phyloP scores from a whole-genome alignment of 805 yeast species.

The Ascoidea rubescens region DNA sequence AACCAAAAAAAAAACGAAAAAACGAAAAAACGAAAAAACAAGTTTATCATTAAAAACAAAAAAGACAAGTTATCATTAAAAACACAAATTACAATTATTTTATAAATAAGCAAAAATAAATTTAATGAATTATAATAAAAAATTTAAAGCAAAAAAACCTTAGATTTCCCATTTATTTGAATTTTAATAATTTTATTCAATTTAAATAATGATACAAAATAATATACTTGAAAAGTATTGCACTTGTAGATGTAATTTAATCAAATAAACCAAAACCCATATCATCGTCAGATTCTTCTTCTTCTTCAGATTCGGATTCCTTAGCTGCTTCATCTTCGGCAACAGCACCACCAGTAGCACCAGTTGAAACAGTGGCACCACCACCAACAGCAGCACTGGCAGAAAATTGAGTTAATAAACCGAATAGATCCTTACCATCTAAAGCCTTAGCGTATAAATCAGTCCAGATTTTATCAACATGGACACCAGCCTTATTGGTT shows the following conservation, averaged over 20 bases:
- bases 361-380: conserved; percentile 31
- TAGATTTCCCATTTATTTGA: too few relatives aligned
- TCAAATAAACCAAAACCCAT: conserved; percentile 95
- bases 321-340: conserved; percentile 48
- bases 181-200: too few relatives aligned
- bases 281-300: conserved; percentile 57
- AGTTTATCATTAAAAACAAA: too few relatives aligned
- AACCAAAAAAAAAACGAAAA: too few relatives aligned
- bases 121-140: too few relatives aligned
- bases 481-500: conserved; percentile 72
- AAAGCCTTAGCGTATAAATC: conserved; percentile 82
- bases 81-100: too few relatives aligned
- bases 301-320: conserved; percentile 25
- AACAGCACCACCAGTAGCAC: conserved; percentile 48
- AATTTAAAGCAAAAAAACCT: too few relatives aligned
- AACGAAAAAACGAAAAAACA: too few relatives aligned
- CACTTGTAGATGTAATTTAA: conserved; percentile 23
- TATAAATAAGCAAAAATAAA: too few relatives aligned
- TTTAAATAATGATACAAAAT: too few relatives aligned
- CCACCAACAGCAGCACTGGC: conserved; percentile 69
- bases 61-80: too few relatives aligned
- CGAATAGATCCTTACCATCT: conserved; percentile 73
- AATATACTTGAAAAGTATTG: too few relatives aligned
- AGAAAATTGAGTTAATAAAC: conserved; percentile 51
- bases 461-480: conserved; percentile 75